Percentiles rank a stretch among this genome's conserved stretches.
Evolutionary conservation across 441 rosid species (phyloP).

Genomic region (Hura crepitans): DNA sequence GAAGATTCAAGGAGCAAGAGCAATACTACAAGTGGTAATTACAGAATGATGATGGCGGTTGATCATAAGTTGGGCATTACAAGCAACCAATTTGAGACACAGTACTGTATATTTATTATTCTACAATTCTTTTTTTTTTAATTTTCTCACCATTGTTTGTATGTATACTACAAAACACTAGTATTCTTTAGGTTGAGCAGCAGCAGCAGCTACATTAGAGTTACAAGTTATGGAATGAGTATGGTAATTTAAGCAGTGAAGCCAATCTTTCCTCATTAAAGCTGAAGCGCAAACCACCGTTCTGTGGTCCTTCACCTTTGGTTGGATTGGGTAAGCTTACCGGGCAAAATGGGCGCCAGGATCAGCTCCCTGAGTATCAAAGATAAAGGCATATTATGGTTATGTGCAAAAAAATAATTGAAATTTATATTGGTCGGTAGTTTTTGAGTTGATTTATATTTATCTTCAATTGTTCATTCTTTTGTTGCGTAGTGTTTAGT

Average conservation of each 20-base stretch:
- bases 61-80: neutral
- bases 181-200: neutral
- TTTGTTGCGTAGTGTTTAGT: neutral
- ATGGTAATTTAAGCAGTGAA: neutral
- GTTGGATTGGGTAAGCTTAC: neutral
- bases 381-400: neutral
- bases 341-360: neutral
- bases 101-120: neutral
- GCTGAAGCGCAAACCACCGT: constrained; percentile 1
- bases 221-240: neutral
- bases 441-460: neutral
- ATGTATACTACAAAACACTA: neutral
- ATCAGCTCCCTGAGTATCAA: neutral
- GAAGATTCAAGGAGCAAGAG: constrained; percentile 67
- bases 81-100: neutral
- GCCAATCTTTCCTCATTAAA: too few relatives aligned
- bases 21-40: constrained; percentile 53
- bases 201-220: neutral
- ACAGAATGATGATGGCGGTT: neutral
- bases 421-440: neutral
- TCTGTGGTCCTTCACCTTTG: neutral
- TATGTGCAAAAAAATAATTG: neutral
- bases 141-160: neutral
- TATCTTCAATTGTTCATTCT: neutral
- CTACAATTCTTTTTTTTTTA: too few relatives aligned